Evolutionary conservation across 345 rosid genomes (phyloP).

Genomic region (Crucihimalaya himalaica): DNA sequence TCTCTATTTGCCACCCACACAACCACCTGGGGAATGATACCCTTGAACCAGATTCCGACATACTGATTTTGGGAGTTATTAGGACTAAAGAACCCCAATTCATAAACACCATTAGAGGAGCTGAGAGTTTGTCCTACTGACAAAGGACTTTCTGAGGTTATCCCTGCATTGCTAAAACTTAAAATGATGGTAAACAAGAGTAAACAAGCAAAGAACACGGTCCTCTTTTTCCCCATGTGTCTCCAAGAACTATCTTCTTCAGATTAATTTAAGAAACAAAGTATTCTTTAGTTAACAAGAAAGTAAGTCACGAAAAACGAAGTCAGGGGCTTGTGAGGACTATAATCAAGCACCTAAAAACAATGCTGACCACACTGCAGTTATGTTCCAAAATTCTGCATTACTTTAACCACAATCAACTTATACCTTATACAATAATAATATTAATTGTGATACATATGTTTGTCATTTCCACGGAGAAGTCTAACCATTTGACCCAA

Average conservation of each 20-base stretch:
- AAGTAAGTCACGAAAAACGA: background rate
- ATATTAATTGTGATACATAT: background rate
- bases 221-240: background rate
- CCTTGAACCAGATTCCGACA: conserved; percentile 48
- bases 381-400: background rate
- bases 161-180: background rate
- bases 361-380: background rate
- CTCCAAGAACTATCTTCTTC: conserved; percentile 10
- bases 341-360: background rate
- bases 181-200: background rate
- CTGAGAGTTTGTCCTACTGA: conserved; percentile 1
- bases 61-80: conserved; percentile 19
- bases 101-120: conserved; percentile 28
- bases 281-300: background rate
- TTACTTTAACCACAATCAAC: background rate
- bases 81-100: conserved; percentile 36
- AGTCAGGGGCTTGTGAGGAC: background rate
- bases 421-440: background rate
- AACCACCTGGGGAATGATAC: conserved; percentile 14
- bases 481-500: background rate
- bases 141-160: background rate
- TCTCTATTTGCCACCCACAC: conserved; percentile 54
- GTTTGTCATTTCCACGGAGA: background rate
- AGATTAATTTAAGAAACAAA: background rate
- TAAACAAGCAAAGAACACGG: conserved; percentile 12